Conservation (phyloP, 164 flowering plant species). For the Macadamia tetraphylla region DNA sequence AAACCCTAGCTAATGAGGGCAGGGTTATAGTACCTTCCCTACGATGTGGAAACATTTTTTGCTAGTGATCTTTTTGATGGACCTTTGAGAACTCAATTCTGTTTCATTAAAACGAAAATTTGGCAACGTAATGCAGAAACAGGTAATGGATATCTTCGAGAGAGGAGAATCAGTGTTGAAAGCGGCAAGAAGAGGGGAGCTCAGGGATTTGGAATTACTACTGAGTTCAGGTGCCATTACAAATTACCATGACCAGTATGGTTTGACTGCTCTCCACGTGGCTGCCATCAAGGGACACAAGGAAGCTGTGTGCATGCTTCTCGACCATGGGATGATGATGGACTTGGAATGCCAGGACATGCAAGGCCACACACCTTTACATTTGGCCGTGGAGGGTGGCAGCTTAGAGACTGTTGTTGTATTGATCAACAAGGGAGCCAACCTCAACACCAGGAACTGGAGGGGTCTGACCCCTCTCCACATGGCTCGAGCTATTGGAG, state of each 20-base stretch:
- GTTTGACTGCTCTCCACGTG: conserved; percentile 51
- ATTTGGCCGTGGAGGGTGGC: conserved; percentile 67
- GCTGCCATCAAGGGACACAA: conserved; percentile 64
- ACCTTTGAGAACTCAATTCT: too few species aligned
- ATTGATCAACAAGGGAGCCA: conserved; percentile 42
- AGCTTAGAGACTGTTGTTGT: conserved; percentile 35
- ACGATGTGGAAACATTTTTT: too few species aligned
- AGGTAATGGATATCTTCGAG: conserved; percentile 34
- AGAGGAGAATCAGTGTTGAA: conserved; percentile 42
- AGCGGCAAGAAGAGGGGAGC: conserved; percentile 57
- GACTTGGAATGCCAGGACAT: conserved; percentile 41
- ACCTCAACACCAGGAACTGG: conserved; percentile 41
- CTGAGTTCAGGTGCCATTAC: conserved; percentile 27
- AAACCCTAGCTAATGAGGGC: too few species aligned
- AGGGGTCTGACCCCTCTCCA: conserved; percentile 53
- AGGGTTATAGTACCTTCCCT: too few species aligned
- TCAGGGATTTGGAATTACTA: conserved; percentile 25
- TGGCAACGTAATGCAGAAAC: conserved; percentile 26
- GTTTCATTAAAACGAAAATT: too few species aligned
- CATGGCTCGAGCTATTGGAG: conserved; percentile 43
- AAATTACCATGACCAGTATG: conserved; percentile 47
- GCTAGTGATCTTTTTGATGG: too few species aligned
- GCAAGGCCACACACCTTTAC: conserved; percentile 63
- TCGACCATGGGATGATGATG: conserved; percentile 25
- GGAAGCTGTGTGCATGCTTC: conserved; percentile 33